Evolutionary conservation across 805 yeast genomes (phyloP).

Genomic region (Zygosaccharomyces bisporus): DNA sequence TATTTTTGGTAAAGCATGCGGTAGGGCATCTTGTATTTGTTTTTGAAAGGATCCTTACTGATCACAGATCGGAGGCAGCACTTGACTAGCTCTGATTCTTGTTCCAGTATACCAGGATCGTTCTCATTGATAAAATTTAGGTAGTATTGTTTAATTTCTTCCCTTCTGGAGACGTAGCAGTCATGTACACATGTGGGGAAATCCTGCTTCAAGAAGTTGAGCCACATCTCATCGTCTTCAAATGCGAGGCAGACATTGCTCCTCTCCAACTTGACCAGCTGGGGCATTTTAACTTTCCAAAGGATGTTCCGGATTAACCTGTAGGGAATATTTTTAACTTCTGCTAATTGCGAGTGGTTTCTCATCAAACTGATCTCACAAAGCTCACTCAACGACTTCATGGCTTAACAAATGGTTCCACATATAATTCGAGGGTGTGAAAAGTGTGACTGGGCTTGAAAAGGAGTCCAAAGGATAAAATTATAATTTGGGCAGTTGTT

Average conservation of each 20-base stretch:
- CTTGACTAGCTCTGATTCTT: constrained; percentile 19
- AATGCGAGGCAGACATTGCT: constrained; percentile 34
- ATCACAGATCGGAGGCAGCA: constrained; percentile 16
- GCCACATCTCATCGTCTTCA: constrained; percentile 42
- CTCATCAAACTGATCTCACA: constrained; percentile 28
- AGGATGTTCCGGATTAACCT: constrained; percentile 32
- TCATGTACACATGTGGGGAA: constrained; percentile 37
- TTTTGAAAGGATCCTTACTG: constrained; percentile 21
- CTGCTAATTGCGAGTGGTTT: constrained; percentile 23
- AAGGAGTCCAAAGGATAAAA: background rate
- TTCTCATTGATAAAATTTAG: constrained; percentile 14
- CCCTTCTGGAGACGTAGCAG: constrained; percentile 29
- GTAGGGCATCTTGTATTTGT: constrained; percentile 36
- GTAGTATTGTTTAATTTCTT: constrained; percentile 23
- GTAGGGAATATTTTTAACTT: constrained; percentile 36
- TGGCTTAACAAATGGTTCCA: background rate
- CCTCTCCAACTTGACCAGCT: constrained; percentile 33
- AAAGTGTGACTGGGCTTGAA: background rate
- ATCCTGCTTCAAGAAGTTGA: constrained; percentile 29
- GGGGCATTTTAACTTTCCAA: constrained; percentile 31
- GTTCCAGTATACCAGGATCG: constrained; percentile 10
- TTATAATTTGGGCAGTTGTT: background rate
- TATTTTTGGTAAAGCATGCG: constrained; percentile 36
- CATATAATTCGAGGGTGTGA: background rate
- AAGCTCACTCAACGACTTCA: constrained; percentile 20